Base-by-base conservation (phyloP, 2,329 filamentous ascomycete species). In the Ascochyta rabiei region DNA sequence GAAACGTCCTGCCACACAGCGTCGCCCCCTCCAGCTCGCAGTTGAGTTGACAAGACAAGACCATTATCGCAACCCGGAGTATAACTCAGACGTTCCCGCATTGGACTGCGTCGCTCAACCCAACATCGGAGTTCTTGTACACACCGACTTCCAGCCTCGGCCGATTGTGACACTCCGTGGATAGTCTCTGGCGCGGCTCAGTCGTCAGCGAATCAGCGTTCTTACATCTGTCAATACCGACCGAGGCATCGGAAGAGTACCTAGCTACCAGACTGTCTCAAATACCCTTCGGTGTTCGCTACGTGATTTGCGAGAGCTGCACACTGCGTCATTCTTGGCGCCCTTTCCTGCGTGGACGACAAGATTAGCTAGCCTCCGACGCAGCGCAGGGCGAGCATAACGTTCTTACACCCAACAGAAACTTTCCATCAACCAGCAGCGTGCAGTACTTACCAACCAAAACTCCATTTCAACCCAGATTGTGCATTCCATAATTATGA, bases 381-480 rank as follows among this genome's bases (percentile, higher is more conserved):
- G 39, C 52, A 55, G 57, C 28, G 37, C 19, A 43, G 28, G 33
- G 33, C 33, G 26, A 46, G 34, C 42, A 40, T 18, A 16, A 38
- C 42, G 2, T 16, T 15, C 12, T 30, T 2, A 38, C n/a, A 38
- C 1, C 1, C 7, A 38, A 33, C 41, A 50, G 23, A 37, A 16
- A 45, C 7, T 28, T 12, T 15, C 18, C 19, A 4, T 9, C n/a
- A 43, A 9, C 7, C 3, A 30, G 16, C 19, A 16, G 19, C 23
- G 35, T 8, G 21, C 38, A 40, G 4, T 3, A 8, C 28, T 13
- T 3, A 13, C 63, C 35, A 38, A 70, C 43, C 70, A 67, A 47
- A 55, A 72, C 58, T 59, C 72, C 34, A 67, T 63, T 56, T 67
- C 68, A 69, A 60, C 61, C 28, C 28, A 30, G 8, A 5, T 51